Base-by-base conservation (phyloP, 2,329 filamentous ascomycete species). In the Penicillium sp. region DNA sequence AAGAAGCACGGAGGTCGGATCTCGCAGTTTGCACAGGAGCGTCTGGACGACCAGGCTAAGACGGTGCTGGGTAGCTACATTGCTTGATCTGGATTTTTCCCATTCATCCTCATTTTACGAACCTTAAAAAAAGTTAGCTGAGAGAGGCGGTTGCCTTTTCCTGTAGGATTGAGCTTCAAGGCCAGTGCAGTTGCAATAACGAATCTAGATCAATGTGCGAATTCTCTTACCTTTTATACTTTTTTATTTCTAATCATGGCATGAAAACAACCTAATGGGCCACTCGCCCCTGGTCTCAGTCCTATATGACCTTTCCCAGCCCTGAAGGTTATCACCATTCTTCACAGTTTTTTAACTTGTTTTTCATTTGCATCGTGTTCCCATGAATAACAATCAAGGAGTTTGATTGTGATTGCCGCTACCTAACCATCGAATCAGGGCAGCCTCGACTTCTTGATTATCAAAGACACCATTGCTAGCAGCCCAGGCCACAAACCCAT, bases 1-100 rank as follows among this genome's bases (percentile, higher is more conserved):
- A 79, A 81, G 69, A 86, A 87, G 67, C 87, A 91, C 66, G 81
- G 81, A 47, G 91, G 92, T 2, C 83, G 84, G 19, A 83, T 97
- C 61, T 85, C 84, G 27, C 79, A 78, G 56, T 93, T 90, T 70
- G 89, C 93, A 53, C 80, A 86, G 62, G 84, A 90, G 73, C 85
- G 91, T 65, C 78, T 97, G 59, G 79, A 82, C 46, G 79, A 82
- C 1, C 85, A 91, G 68, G 84, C 79, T 24, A 78, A 79, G 71
- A 68, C 68, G 21, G 74, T 82, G 14, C 64, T 84, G 54, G 65
- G 71, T 51, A 77, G 78, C 51, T 83, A 83, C 67, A 81, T 83
- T 58, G 65, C 69, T 49, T 71, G 59, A 64, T 44, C 39, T 22
- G 19, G 19, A 14, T 3, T 9, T 19, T 19, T n/a, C 8, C n/a